Base-by-base conservation (phyloP, 179 eudicot genomes). In the Silene noctiflora region DNA sequence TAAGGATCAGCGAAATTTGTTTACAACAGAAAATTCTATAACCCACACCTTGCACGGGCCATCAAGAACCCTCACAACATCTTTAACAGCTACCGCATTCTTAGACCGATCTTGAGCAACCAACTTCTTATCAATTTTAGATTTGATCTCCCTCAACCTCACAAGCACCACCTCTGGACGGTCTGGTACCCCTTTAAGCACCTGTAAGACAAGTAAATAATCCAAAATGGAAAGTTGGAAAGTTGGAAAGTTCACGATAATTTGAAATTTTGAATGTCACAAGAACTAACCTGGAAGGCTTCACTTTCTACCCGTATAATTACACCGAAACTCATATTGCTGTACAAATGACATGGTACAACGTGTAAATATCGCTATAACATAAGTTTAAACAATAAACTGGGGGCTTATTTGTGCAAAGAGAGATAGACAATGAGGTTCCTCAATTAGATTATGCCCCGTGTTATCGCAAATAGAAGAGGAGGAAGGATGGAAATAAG, bases 271-370 rank as follows among this genome's bases (percentile, higher is more conserved):
- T 13, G 7, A 33, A 33, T 71, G 39, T 33, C 44, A 67, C 39
- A 35, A 72, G 24, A 51, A 31, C 76, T 79, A 65, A 95, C 99
- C 95, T 96, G 99, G 65, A 96, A 89, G 74, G 99, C 99, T 91
- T 95, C 99, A 80, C 90, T 96, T 69, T 96, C 99, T 4, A 96
- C 99, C 29, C 98, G 94, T 80, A 93, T 96, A 31, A 96, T 96
- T 76, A 96, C 92, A 75, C 99, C 99, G 84, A 96, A 96, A 77
- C 83, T 90, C 85, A 64, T 85, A 78, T 91, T 85, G 78, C 98
- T 95, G 94, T 92, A 87, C 67, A 82, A 46, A 73, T 62, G 62
- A 1, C 29, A 46, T 73, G 14, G 12, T 53, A 51, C 75, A 31
- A 17, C n/a, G 24, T 24, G 4, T 70, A 29, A 44, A 60, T 21